phyloP scores from a whole-genome alignment of 2,329 filamentous ascomycete genomes.

The Fusarium sp. region DNA sequence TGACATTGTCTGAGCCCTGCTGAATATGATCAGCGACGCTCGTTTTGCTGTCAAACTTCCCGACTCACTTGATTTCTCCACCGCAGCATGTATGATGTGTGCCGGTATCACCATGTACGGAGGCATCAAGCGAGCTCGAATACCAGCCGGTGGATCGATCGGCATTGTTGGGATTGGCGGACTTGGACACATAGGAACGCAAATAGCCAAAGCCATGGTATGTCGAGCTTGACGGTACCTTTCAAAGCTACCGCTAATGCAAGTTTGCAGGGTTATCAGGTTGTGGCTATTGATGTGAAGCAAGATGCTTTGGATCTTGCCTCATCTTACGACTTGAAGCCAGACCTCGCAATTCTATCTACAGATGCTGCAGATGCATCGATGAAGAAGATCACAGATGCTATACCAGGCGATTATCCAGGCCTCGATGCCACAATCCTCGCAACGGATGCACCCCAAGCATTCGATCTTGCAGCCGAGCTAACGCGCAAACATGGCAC shows the following conservation, averaged over 20 bases:
- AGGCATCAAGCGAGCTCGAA: constrained; percentile 9
- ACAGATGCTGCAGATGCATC: neutral
- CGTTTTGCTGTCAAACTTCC: constrained; percentile 12
- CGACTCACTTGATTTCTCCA: neutral
- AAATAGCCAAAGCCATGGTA: constrained; percentile 23
- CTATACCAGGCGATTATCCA: neutral
- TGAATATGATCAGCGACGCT: neutral
- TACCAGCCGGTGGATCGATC: constrained; percentile 14
- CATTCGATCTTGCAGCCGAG: constrained; percentile 12
- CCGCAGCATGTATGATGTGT: constrained; percentile 17
- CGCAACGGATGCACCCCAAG: constrained; percentile 9
- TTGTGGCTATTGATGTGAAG: constrained; percentile 13
- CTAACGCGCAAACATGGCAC: constrained; percentile 25
- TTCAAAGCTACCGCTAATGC: rapidly evolving
- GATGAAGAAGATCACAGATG: neutral
- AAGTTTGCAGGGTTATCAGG: neutral
- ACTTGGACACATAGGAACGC: constrained; percentile 12
- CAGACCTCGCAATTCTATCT: constrained; percentile 3
- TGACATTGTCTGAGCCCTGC: neutral
- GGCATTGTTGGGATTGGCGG: constrained; percentile 14
- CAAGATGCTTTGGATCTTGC: constrained; percentile 16
- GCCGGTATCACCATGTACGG: neutral
- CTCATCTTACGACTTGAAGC: constrained; percentile 7
- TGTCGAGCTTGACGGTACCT: rapidly evolving
- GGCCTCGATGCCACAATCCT: constrained; percentile 3